Conservation (phyloP, 306 rosid species). For the Delonix regia region DNA sequence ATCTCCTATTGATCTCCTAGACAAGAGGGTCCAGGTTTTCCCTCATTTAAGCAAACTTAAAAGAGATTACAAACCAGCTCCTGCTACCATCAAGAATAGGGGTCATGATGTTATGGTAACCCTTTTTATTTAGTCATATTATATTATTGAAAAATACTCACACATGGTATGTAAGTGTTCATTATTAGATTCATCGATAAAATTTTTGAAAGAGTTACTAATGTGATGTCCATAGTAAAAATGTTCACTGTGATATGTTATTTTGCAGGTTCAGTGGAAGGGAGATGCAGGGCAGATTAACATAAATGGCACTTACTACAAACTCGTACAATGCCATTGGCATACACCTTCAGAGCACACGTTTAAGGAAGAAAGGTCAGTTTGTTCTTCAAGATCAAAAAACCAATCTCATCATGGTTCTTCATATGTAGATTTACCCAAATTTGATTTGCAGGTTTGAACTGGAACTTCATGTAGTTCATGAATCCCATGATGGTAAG, state of each 20-base stretch:
- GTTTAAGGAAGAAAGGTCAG: constrained; percentile 63
- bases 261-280: constrained; percentile 63
- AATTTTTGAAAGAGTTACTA: neutral
- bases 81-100: constrained; percentile 62
- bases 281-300: constrained; percentile 63
- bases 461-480: constrained; percentile 67
- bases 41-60: constrained; percentile 56
- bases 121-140: neutral
- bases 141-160: neutral
- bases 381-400: neutral
- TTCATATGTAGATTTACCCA: neutral
- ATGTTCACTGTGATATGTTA: neutral
- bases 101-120: constrained; percentile 69
- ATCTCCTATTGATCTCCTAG: constrained; percentile 78
- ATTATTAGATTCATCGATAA: too few species aligned
- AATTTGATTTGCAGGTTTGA: constrained; percentile 51
- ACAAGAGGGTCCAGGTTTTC: constrained; percentile 41
- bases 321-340: constrained; percentile 70
- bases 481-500: constrained; percentile 45
- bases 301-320: constrained; percentile 65
- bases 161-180: neutral
- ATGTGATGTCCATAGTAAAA: neutral
- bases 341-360: constrained; percentile 88
- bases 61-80: constrained; percentile 59
- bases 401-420: neutral